Evolutionary conservation across 2,329 filamentous ascomycete species (phyloP), one percentile per base, ranked within the genome.

Genomic region (Hypomyces perniciosus): DNA sequence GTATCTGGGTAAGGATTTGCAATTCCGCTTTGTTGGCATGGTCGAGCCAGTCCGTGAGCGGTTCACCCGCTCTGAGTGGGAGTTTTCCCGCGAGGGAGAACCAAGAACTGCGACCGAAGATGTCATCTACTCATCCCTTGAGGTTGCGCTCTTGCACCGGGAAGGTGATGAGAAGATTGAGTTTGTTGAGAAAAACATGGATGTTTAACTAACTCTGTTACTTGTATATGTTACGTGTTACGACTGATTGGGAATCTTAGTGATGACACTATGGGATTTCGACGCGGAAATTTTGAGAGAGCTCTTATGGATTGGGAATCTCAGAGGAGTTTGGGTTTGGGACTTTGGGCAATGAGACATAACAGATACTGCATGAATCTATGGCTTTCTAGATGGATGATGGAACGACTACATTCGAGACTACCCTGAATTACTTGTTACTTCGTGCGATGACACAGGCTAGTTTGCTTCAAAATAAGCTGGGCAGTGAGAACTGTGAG

Each of bases 21-120:
- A 76, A 47, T 57, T 81, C 3, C 61, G 77, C 1, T 75, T 82
- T 40, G 72, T 74, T 1, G 72, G 72, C 6, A 66, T 81, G 65
- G 68, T 67, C 0, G 64, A 68, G 1, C 68, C 72, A 10, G 71
- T 72, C 8, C 59, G 62, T 0, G 60, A 70, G 49, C 61, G 72
- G 0, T 73, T 73, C 10, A 59, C 59, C 7, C 60, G 72, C 8
- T 68, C 67, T 0, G 61, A 66, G 2, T 75, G 72, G 72, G 57
- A 56, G 30, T 58, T 69, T 48, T 57, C 62, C 5, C 56, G 59
- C 3, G 64, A 61, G n/a, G 62, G 61, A 1, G 60, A 65, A 50
- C 51, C 62, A 34, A 51, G 59, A 26, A 58, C 54, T 2, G 55
- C 42, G 8, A 48, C 50, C 10, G 52, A 37, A 10, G 57, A 59